A percentile compares a stretch with the other conserved stretches of the same genome.
Conservation (phyloP, 1,139 yeast species). For the Lodderomyces theae region DNA sequence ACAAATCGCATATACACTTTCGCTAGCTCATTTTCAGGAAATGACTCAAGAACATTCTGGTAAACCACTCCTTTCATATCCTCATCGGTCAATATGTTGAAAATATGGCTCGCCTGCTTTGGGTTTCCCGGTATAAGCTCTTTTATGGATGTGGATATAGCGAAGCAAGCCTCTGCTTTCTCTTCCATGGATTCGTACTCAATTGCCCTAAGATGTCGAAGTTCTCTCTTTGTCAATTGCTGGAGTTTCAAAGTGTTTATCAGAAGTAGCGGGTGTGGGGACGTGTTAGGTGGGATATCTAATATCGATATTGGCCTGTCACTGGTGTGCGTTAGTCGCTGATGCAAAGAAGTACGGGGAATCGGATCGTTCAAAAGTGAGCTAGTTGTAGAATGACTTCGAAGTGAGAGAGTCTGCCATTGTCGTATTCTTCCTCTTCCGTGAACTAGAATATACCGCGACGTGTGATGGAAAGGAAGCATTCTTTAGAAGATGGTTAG, state of each 20-base stretch:
- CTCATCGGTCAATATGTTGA: constrained; percentile 17
- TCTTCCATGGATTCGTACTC: constrained; percentile 26
- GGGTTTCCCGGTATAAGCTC: constrained; percentile 19
- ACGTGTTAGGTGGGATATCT: constrained; percentile 20
- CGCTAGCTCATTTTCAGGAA: background rate
- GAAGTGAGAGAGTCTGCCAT: background rate
- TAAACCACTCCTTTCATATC: constrained; percentile 21
- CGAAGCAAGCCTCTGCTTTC: constrained; percentile 29
- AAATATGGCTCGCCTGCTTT: constrained; percentile 15
- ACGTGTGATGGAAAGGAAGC: background rate
- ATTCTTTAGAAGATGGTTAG: background rate
- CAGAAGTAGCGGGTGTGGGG: constrained; percentile 34
- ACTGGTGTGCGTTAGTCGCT: constrained; percentile 8
- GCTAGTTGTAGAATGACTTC: background rate
- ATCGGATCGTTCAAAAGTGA: background rate
- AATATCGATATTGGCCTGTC: background rate
- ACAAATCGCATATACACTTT: constrained; percentile 16
- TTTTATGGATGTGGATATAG: constrained; percentile 29
- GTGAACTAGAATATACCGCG: background rate
- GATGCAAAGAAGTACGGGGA: constrained; percentile 7
- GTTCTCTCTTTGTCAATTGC: constrained; percentile 21
- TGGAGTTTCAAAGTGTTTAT: constrained; percentile 28
- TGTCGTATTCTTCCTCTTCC: constrained; percentile 1
- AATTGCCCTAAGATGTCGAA: constrained; percentile 25
- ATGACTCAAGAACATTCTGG: background rate